Conservation (phyloP, 108 stramenopile genomes). For the Craspedostauros australis region DNA sequence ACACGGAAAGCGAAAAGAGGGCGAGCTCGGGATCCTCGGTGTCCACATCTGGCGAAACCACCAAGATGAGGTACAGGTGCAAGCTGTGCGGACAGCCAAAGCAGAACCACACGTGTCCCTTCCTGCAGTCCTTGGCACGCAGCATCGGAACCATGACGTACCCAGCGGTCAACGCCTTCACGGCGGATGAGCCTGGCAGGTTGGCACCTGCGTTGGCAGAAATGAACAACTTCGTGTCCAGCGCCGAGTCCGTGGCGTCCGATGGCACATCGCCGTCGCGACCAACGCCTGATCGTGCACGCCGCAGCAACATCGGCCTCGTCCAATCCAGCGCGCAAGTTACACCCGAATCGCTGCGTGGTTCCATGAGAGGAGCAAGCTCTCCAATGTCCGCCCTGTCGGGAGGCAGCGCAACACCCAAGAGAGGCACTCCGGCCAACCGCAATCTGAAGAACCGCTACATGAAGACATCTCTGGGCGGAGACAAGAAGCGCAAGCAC, state of each 20-base stretch:
- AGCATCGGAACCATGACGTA: conserved; percentile 74
- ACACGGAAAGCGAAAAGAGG: not conserved
- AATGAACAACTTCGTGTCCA: conserved; percentile 74
- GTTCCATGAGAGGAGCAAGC: not conserved
- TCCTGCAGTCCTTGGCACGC: conserved; percentile 52
- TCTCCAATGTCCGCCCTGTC: conserved; percentile 3
- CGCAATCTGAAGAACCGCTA: conserved; percentile 1
- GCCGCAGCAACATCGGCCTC: conserved; percentile 7
- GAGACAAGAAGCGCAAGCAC: conserved; percentile 17
- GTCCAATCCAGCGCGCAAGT: conserved; percentile 30
- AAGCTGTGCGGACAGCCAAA: conserved; percentile 77
- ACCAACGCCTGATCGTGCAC: conserved; percentile 32
- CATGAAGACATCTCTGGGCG: conserved; percentile 1
- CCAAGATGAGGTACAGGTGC: conserved; percentile 68
- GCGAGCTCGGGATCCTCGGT: not conserved
- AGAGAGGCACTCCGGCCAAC: too few species aligned
- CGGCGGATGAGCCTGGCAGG: conserved; percentile 60
- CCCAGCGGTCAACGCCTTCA: conserved; percentile 71
- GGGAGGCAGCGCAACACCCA: not conserved
- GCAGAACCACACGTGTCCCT: conserved; percentile 71
- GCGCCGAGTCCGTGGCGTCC: conserved; percentile 22
- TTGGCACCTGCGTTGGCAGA: conserved; percentile 62
- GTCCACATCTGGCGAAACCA: conserved; percentile 4
- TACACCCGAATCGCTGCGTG: conserved; percentile 41
- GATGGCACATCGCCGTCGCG: conserved; percentile 27